A percentile compares a stretch with the other conserved stretches of the same genome.
phyloP scores from a whole-genome alignment of 345 rosid species.

The Mallotus nudiflorus region DNA sequence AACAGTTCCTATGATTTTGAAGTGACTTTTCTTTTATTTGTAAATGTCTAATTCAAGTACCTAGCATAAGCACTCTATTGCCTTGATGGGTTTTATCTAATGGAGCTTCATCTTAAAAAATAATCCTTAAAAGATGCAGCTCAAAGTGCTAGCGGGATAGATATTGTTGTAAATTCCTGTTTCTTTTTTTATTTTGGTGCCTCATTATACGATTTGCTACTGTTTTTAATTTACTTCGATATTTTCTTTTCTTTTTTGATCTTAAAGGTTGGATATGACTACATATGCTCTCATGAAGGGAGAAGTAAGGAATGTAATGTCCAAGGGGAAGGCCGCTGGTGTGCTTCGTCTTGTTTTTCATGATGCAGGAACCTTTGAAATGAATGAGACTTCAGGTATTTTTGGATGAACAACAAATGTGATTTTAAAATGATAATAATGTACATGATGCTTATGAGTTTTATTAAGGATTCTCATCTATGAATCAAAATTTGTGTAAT shows the following conservation, averaged over 20 bases:
- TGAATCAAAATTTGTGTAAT: background rate
- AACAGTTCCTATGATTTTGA: background rate
- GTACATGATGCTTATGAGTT: constrained; percentile 3
- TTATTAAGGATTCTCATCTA: background rate
- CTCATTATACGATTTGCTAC: background rate
- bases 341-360: constrained; percentile 95
- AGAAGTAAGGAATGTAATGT: constrained; percentile 63
- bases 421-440: background rate
- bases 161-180: background rate
- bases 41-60: background rate
- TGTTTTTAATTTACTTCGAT: background rate
- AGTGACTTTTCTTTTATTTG: background rate
- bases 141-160: background rate
- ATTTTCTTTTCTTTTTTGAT: constrained; percentile 15
- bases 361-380: constrained; percentile 93
- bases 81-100: background rate
- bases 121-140: background rate
- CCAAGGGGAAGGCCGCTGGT: constrained; percentile 92
- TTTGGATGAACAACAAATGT: background rate
- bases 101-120: no score
- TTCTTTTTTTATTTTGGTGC: background rate
- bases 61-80: background rate
- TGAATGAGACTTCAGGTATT: constrained; percentile 55
- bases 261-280: constrained; percentile 37
- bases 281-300: constrained; percentile 41